Percentiles rank a stretch among this genome's conserved stretches.
Evolutionary conservation across 805 yeast genomes (phyloP).

Genomic region (Grigorovia yakushimaensis): DNA sequence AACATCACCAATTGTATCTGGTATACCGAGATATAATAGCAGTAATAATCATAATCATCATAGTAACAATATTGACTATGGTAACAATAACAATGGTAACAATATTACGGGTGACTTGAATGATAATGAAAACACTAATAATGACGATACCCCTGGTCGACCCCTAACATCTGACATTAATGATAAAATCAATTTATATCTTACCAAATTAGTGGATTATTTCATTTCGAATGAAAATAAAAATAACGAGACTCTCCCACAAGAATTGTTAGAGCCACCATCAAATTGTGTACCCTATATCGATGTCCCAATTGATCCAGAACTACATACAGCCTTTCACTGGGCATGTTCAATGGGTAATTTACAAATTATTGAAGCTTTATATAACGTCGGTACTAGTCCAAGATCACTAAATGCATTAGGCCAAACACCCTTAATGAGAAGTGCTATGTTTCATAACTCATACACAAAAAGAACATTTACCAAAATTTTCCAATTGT

Average conservation of each 20-base stretch:
- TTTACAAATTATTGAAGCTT: slow-evolving; percentile 61
- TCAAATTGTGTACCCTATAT: slow-evolving; percentile 31
- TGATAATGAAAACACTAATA: background rate
- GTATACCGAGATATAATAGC: slow-evolving; percentile 20
- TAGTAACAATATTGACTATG: background rate
- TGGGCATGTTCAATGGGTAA: slow-evolving; percentile 98
- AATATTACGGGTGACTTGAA: background rate
- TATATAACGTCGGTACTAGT: slow-evolving; percentile 63
- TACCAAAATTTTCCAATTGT: slow-evolving; percentile 63
- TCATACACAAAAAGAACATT: slow-evolving; percentile 75
- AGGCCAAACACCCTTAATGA: slow-evolving; percentile 83
- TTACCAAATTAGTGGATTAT: slow-evolving; percentile 26
- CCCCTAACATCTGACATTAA: slow-evolving; percentile 24
- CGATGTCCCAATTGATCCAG: slow-evolving; percentile 79
- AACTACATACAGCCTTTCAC: slow-evolving; percentile 89
- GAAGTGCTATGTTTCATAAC: slow-evolving; percentile 80
- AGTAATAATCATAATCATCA: background rate
- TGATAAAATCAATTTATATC: slow-evolving; percentile 25
- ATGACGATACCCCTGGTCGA: slow-evolving; percentile 7
- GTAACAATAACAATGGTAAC: background rate
- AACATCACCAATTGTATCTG: slow-evolving; percentile 26
- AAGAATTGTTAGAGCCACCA: slow-evolving; percentile 25
- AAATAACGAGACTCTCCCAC: slow-evolving; percentile 18
- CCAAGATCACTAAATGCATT: slow-evolving; percentile 48
- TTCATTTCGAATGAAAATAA: slow-evolving; percentile 27